Evolutionary conservation across 805 yeast species (phyloP).

Genomic region (Metschnikowia continentalis): DNA sequence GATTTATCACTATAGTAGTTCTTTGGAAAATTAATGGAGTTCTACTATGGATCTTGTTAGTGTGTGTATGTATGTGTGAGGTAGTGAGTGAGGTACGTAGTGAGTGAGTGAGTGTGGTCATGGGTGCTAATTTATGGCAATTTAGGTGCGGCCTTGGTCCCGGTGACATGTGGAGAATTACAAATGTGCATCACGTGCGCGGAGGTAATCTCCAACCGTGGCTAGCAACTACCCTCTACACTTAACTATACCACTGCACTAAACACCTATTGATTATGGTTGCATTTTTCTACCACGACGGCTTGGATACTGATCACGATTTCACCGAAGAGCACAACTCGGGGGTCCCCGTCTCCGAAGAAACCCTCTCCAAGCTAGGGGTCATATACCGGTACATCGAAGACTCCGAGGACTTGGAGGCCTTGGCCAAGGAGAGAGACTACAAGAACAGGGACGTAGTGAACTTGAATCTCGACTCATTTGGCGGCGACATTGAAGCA

Average conservation of each 20-base stretch:
- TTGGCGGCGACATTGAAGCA: constrained; percentile 53
- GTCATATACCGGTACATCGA: constrained; percentile 58
- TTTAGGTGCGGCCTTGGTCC: too few species aligned
- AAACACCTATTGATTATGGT: constrained; percentile 20
- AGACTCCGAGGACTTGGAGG: constrained; percentile 53
- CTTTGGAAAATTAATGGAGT: too few species aligned
- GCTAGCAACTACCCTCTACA: not conserved
- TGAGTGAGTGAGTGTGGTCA: too few species aligned
- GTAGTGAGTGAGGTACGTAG: too few species aligned
- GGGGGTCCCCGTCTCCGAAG: constrained; percentile 52
- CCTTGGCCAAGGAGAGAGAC: constrained; percentile 60
- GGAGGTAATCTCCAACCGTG: not conserved
- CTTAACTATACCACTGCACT: not conserved
- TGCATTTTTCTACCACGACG: constrained; percentile 62
- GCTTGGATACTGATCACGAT: constrained; percentile 46
- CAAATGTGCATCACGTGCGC: constrained; percentile 2
- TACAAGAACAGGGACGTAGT: constrained; percentile 81
- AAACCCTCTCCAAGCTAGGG: constrained; percentile 55
- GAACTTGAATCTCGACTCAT: constrained; percentile 52
- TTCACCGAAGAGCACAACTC: constrained; percentile 71
- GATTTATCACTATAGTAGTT: too few species aligned
- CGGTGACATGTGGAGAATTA: not conserved
- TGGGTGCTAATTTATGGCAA: too few species aligned
- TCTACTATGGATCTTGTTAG: too few species aligned
- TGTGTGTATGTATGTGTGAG: too few species aligned